Conservation (phyloP, 345 rosid genomes). For the Theobroma cacao region DNA sequence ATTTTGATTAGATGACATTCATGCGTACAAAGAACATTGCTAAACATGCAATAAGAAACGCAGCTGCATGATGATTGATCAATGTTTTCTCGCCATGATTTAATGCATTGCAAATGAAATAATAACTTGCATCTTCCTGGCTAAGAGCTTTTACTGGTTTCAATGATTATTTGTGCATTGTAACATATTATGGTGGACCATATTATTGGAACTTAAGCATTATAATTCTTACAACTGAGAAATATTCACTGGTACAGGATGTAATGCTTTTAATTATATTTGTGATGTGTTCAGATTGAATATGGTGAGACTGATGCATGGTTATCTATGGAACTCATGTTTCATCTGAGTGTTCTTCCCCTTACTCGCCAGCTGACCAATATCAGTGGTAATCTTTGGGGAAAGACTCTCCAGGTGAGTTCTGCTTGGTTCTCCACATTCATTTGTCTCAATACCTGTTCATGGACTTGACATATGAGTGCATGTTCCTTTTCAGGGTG, state of each 20-base stretch:
- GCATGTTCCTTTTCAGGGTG: conserved; percentile 60
- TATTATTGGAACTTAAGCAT: background rate
- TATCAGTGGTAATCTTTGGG: conserved; percentile 99
- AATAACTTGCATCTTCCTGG: background rate
- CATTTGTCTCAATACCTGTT: background rate
- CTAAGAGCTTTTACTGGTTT: background rate
- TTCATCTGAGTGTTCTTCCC: conserved; percentile 93
- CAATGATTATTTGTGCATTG: background rate
- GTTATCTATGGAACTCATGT: conserved; percentile 98
- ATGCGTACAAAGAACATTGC: background rate
- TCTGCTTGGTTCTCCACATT: background rate
- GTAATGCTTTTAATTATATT: conserved; percentile 21
- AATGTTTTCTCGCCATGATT: background rate
- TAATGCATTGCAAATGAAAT: background rate
- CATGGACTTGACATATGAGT: background rate
- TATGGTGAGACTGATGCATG: conserved; percentile 97
- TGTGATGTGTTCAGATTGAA: conserved; percentile 64
- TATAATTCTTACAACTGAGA: background rate
- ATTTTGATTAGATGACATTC: background rate
- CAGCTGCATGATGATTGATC: background rate
- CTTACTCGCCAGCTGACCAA: conserved; percentile 97
- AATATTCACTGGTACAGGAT: background rate
- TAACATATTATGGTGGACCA: background rate
- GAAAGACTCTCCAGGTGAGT: conserved; percentile 93
- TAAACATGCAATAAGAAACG: background rate